Evolutionary conservation across 1,284 basidiomycete genomes (phyloP).

Genomic region (Leccinum griseonigrum): DNA sequence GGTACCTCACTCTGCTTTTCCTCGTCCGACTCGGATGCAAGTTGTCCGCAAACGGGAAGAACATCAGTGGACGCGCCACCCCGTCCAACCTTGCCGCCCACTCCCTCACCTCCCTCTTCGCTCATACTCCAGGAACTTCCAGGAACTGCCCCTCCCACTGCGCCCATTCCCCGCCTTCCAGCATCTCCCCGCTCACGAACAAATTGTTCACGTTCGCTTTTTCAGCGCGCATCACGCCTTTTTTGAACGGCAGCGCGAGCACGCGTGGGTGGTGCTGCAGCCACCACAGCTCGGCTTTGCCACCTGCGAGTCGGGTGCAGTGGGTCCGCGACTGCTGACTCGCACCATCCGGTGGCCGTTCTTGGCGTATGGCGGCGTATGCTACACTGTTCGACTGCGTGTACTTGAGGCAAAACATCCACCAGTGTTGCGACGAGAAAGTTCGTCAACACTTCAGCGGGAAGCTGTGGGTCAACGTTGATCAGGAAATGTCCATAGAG

Average conservation of each 20-base stretch:
- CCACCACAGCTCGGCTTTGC: conserved; percentile 99
- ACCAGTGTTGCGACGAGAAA: conserved; percentile 94
- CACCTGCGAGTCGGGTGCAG: conserved; percentile 96
- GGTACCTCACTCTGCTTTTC: conserved; percentile 89
- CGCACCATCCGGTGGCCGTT: conserved; percentile 96
- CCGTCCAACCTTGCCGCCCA: conserved; percentile 72
- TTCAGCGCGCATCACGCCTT: conserved; percentile 95
- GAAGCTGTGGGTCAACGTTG: conserved; percentile 49
- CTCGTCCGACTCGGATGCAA: conserved; percentile 77
- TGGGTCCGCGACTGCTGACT: conserved; percentile 99
- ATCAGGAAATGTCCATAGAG: background rate
- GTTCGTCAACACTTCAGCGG: conserved; percentile 74
- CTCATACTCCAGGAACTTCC: conserved; percentile 61
- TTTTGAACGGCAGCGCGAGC: conserved; percentile 91
- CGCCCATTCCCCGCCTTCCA: conserved; percentile 83
- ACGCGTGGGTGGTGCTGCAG: conserved; percentile 95
- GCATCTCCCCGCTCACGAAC: conserved; percentile 88
- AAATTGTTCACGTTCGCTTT: conserved; percentile 98
- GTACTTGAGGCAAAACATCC: conserved; percentile 71
- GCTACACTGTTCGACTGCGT: conserved; percentile 99
- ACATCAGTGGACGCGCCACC: conserved; percentile 96
- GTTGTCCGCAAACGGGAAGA: conserved; percentile 99
- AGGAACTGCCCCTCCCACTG: conserved; percentile 95
- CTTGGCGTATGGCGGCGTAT: conserved; percentile 64
- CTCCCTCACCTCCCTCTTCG: conserved; percentile 65